Evolutionary conservation across 345 rosid genomes (phyloP), one percentile per base, ranked within the genome.

Genomic region (Litchi chinensis): DNA sequence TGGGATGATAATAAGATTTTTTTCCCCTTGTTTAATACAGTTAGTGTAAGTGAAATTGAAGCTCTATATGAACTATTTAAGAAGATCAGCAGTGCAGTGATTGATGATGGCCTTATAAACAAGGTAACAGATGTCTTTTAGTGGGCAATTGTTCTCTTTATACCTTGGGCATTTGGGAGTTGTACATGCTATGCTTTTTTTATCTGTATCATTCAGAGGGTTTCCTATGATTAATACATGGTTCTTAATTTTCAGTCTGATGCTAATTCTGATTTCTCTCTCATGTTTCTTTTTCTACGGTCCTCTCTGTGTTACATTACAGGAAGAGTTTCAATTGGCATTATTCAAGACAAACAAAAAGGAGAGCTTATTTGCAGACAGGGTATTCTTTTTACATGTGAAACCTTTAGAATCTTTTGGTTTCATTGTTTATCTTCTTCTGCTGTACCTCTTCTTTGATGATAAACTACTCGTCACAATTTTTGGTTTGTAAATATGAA

Each of bases 281-380:
- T 28, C 5, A 2, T 6, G 12, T 22, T 74, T 62, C 37, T 32
- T 41, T 73, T 15, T 74, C n/a, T 62, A 39, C 22, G 50, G 77
- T 41, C 68, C 26, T 63, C 16, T 13, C 2, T 8, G 8, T 39
- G 63, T 37, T 32, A 54, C 48, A n/a, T 22, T 74, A 46, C 89
- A 96, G 98, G 99, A 96, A 81, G 99, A 96, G 89, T 96, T 96
- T 85, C 99, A 96, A 68, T 82, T 96, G 80, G 99, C 98, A 13
- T 82, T 96, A 85, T 96, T 96, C 85, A 96, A 94, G 88, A 94
- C 99, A 15, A 96, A 92, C 81, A 96, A 96, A 76, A 96, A 96
- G 80, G 99, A 96, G 85, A 96, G 99, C 82, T 88, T 93, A 86
- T 96, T 96, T 89, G 98, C 99, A 43, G 99, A 96, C 83, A 83